phyloP scores from a whole-genome alignment of 257 asterid species.

The Solanum piurae region DNA sequence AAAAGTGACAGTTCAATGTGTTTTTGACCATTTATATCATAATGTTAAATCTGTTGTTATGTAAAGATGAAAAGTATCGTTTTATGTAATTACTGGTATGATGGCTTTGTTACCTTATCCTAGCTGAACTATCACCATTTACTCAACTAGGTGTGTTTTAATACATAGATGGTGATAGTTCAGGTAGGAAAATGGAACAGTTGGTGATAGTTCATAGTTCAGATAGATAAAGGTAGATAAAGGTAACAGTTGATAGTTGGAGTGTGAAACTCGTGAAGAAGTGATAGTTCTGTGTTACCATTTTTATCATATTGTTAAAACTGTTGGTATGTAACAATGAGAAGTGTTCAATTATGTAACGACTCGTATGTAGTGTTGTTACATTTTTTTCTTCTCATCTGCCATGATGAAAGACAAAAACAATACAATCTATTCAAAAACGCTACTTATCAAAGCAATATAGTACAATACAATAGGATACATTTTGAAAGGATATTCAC shows the following conservation, averaged over 20 bases:
- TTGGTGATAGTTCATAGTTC: background rate
- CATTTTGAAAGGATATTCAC: background rate
- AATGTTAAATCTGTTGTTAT: background rate
- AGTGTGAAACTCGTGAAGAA: background rate
- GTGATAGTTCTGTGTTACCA: background rate
- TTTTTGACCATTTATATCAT: background rate
- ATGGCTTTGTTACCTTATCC: background rate
- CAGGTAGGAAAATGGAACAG: background rate
- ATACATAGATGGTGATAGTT: background rate
- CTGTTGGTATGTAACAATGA: background rate
- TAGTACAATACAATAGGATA: background rate
- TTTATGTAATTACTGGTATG: background rate
- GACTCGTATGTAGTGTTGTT: background rate
- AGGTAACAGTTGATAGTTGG: background rate
- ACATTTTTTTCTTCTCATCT: background rate
- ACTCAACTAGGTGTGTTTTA: background rate
- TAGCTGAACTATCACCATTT: background rate
- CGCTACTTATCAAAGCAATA: background rate
- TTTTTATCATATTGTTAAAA: background rate
- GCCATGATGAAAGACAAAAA: background rate
- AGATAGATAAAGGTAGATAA: background rate
- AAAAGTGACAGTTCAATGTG: background rate
- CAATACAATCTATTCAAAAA: background rate
- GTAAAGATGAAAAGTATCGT: background rate
- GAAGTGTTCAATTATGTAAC: background rate